Percentiles rank a stretch among this genome's conserved stretches.
These are phyloP conservation scores for Podila verticillata DNA, from an alignment of 192 early-diverging fungal genomes.

Conservation along the genomic window DNA sequence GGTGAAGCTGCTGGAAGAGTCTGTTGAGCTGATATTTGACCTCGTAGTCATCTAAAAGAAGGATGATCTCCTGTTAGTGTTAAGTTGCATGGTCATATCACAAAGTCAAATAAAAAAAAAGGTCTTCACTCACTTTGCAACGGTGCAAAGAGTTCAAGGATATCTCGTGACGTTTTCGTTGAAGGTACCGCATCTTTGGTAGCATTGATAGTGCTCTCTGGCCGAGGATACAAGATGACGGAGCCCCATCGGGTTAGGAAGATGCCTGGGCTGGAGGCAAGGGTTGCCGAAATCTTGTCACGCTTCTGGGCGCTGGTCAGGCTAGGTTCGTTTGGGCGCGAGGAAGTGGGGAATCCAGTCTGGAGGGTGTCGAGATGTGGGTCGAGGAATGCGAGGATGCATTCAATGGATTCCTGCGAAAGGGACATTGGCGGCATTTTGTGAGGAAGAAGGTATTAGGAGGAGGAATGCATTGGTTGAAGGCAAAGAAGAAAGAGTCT, in stretches of 20 bases:
- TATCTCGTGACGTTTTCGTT: constrained; percentile 1
- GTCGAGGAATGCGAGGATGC: constrained; percentile 37
- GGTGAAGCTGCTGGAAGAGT: constrained; percentile 34
- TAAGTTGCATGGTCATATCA: not conserved
- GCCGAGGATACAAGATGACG: constrained; percentile 44
- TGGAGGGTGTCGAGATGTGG: constrained; percentile 34
- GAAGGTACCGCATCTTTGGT: too few relatives aligned
- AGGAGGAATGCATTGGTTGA: not conserved
- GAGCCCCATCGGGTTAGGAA: constrained; percentile 47
- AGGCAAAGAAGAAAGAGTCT: not conserved
- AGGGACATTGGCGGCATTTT: constrained; percentile 14
- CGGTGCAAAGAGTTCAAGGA: constrained; percentile 38
- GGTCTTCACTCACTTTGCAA: constrained; percentile 10
- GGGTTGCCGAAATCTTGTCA: constrained; percentile 23
- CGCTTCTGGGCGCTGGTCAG: constrained; percentile 31
- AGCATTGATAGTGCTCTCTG: not conserved
- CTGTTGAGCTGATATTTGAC: constrained; percentile 29
- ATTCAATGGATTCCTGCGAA: constrained; percentile 16
- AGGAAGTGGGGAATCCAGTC: constrained; percentile 44
- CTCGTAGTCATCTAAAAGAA: constrained; percentile 31
- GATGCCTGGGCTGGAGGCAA: constrained; percentile 22
- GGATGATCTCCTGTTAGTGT: too few relatives aligned
- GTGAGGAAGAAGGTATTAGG: not conserved
- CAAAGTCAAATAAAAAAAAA: not conserved
- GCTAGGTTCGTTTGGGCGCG: constrained; percentile 32